Base-by-base conservation (phyloP, 148 eudicot species). In the Oxyria digyna region DNA sequence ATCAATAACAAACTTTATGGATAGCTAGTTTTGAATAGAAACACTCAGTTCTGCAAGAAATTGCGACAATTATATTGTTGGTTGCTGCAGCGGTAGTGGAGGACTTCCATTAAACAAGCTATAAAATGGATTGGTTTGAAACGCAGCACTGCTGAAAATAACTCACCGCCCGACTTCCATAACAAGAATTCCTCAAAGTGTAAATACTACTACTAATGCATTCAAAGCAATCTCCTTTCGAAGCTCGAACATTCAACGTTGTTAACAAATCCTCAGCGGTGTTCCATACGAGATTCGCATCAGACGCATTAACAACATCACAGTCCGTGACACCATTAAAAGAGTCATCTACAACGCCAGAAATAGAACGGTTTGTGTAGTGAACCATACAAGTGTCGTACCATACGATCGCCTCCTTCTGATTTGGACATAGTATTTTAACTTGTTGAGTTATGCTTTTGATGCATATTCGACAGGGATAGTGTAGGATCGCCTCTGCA, bases 391-490 rank as follows among this genome's bases (percentile, higher is more conserved):
- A 80, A 3, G 65, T 8, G 15, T 37, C 67, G 32, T 67, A 68
- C 83, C 83, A 76, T 0, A 37, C 64, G 4, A 72, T 41, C 8
- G 78, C 75, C 23, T 76, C 83, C 49, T 45, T 76, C 11, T 77
- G 73, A 33, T 62, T 68, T 1, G 76, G 83, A 14, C 83, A 80
- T 3, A 41, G 4, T 10, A 11, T 21, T 1, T 3, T 52, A 21
- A 80, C 50, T 40, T n/a, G 37, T 1, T 13, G 17, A 2, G 13
- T 42, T 1, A 78, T 29, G 65, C 64, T 18, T 8, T 48, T 24
- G 20, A 80, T 42, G 52, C 83, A 80, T 15, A 26, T 17, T 8
- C 52, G 66, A 37, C 83, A 80, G 6, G 0, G 73, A 40, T 0
- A 65, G 9, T 1, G 64, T 38, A 4, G 71, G 41, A 23, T 76